Evolutionary conservation across 108 stramenopile species (phyloP).

Genomic region (Cyclotella baltica): DNA sequence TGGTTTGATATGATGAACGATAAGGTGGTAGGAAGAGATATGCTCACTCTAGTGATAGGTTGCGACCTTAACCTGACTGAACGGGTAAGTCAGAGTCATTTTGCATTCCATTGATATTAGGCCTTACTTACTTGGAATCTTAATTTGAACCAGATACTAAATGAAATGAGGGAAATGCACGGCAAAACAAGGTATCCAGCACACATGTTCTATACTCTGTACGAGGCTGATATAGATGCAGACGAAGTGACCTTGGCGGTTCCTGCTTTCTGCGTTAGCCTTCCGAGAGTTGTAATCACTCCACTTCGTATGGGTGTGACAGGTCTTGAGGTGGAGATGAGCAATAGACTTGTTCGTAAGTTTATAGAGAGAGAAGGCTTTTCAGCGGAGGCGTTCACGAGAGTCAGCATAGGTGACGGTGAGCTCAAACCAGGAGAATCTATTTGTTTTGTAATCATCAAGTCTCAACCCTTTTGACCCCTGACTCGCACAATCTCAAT

Average conservation of each 20-base stretch:
- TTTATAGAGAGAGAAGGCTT: slow-evolving; percentile 16
- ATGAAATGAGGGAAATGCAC: slow-evolving; percentile 19
- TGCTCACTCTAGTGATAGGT: background rate
- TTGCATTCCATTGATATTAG: no score
- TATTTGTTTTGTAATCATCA: no score
- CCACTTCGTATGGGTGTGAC: slow-evolving; percentile 6
- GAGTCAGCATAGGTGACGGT: slow-evolving; percentile 30
- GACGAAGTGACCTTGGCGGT: slow-evolving; percentile 18
- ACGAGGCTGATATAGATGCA: background rate
- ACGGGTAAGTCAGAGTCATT: slow-evolving; percentile 2
- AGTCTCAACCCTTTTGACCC: no score
- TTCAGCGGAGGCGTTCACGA: slow-evolving; percentile 14
- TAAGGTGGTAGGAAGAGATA: slow-evolving; percentile 3
- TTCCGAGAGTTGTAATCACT: slow-evolving; percentile 29
- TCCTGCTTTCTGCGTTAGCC: slow-evolving; percentile 24
- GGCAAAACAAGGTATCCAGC: slow-evolving; percentile 33
- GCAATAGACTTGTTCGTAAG: slow-evolving; percentile 32
- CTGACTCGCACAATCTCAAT: no score
- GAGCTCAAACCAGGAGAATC: no score
- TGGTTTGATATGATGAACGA: slow-evolving; percentile 19
- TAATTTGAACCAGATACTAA: background rate
- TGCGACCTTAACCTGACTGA: background rate
- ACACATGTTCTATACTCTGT: slow-evolving; percentile 18
- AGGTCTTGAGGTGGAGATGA: slow-evolving; percentile 30
- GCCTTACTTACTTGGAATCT: background rate